Conservation (phyloP, 177 flowering plant genomes). For the Telopea speciosissima region DNA sequence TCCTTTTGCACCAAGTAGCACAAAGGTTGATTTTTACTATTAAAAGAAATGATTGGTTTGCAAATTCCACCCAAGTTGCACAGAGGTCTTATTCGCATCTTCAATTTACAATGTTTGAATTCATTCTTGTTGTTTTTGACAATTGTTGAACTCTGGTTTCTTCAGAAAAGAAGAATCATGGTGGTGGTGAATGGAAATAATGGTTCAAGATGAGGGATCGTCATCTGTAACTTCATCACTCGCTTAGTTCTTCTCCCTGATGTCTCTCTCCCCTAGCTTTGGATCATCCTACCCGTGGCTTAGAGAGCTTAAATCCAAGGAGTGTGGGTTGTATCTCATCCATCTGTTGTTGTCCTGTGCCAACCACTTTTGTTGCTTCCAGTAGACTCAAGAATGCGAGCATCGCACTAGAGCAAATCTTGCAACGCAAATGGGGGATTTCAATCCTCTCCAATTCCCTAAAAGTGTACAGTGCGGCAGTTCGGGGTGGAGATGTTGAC, state of each 20-base stretch:
- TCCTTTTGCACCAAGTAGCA: too few species aligned
- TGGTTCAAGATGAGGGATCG: constrained; percentile 75
- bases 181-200: constrained; percentile 33
- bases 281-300: constrained; percentile 66
- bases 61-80: too few species aligned
- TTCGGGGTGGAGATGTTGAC: too few species aligned
- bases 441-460: too few species aligned
- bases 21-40: background rate
- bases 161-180: background rate
- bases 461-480: too few species aligned
- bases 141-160: background rate
- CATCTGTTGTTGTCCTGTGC: constrained; percentile 66
- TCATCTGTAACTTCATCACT: constrained; percentile 70
- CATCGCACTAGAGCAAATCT: constrained; percentile 66
- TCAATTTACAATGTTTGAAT: too few species aligned
- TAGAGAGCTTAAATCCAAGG: constrained; percentile 73
- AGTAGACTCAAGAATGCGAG: constrained; percentile 75
- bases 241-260: constrained; percentile 51
- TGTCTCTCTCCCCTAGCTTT: constrained; percentile 57
- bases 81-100: too few species aligned
- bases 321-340: constrained; percentile 70
- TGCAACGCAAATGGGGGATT: too few species aligned
- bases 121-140: background rate
- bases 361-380: constrained; percentile 59
- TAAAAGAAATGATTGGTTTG: background rate